Evolutionary conservation across 2,329 filamentous ascomycete genomes (phyloP).

Genomic region (Phaeosphaeria sp.): DNA sequence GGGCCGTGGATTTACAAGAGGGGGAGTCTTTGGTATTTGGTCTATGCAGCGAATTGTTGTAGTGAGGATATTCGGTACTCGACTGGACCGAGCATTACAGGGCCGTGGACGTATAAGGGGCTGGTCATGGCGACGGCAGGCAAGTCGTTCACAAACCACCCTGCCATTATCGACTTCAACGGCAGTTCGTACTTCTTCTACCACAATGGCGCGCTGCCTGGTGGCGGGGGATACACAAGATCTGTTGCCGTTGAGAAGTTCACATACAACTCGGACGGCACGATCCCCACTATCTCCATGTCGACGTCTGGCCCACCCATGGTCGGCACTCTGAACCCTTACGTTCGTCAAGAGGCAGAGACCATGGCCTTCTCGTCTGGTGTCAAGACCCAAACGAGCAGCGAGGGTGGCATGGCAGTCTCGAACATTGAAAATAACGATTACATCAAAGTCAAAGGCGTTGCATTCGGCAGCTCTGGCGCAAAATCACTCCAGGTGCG

Average conservation of each 20-base stretch:
- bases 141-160: slow-evolving; percentile 23
- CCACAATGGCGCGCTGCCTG: slow-evolving; percentile 23
- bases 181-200: slow-evolving; percentile 23
- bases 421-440: slow-evolving; percentile 18
- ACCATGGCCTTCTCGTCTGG: slow-evolving; percentile 18
- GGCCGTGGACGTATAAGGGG: slow-evolving; percentile 24
- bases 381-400: slow-evolving; percentile 18
- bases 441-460: slow-evolving; percentile 23
- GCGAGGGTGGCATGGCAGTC: slow-evolving; percentile 21
- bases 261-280: slow-evolving; percentile 21
- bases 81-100: slow-evolving; percentile 19
- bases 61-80: slow-evolving; percentile 25
- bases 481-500: slow-evolving; percentile 18
- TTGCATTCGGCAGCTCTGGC: slow-evolving; percentile 17
- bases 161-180: slow-evolving; percentile 20
- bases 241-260: slow-evolving; percentile 20
- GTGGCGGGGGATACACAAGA: slow-evolving; percentile 22
- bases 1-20: slow-evolving; percentile 25
- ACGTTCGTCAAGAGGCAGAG: slow-evolving; percentile 18
- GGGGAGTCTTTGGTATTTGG: slow-evolving; percentile 16
- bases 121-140: slow-evolving; percentile 21
- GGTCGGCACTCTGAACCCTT: slow-evolving; percentile 21
- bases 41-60: slow-evolving; percentile 25
- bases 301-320: slow-evolving; percentile 17
- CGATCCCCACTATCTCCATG: slow-evolving; percentile 22